phyloP scores from a whole-genome alignment of 139 green algal genomes.

The Chlorella sp. region DNA sequence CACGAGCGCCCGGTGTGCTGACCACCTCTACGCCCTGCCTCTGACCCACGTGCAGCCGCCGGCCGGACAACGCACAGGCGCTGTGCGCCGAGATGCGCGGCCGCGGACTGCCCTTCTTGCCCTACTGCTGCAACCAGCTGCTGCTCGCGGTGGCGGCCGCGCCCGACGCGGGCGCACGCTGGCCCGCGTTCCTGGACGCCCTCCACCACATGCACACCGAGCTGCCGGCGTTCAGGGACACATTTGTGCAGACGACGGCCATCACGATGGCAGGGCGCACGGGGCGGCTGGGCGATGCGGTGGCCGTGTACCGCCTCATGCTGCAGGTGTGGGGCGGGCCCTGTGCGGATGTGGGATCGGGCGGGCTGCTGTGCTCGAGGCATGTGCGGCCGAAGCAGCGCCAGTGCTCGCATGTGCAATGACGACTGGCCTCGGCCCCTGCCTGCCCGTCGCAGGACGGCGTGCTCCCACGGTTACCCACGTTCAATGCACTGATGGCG shows the following conservation, averaged over 20 bases:
- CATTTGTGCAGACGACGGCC: constrained; percentile 15
- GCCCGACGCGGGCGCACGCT: constrained; percentile 6
- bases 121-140: background rate
- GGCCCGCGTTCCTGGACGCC: constrained; percentile 14
- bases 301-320: constrained; percentile 30
- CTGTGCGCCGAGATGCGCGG: constrained; percentile 10
- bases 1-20: no score
- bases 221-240: constrained; percentile 2
- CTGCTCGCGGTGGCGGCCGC: background rate
- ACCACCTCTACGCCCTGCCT: no score
- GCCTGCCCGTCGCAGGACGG: no score
- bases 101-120: background rate
- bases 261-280: constrained; percentile 1
- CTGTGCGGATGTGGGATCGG: no score
- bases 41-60: no score
- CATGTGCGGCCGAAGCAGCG: no score
- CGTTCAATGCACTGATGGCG: constrained; percentile 23
- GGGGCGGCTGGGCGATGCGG: constrained; percentile 11
- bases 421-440: no score
- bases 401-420: no score
- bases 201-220: constrained; percentile 18
- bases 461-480: constrained; percentile 10
- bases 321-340: no score
- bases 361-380: no score
- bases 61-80: background rate